These are phyloP conservation scores for Cyberlindnera sargentensis DNA, from an alignment of 805 yeast species.

Conservation along the genomic window DNA sequence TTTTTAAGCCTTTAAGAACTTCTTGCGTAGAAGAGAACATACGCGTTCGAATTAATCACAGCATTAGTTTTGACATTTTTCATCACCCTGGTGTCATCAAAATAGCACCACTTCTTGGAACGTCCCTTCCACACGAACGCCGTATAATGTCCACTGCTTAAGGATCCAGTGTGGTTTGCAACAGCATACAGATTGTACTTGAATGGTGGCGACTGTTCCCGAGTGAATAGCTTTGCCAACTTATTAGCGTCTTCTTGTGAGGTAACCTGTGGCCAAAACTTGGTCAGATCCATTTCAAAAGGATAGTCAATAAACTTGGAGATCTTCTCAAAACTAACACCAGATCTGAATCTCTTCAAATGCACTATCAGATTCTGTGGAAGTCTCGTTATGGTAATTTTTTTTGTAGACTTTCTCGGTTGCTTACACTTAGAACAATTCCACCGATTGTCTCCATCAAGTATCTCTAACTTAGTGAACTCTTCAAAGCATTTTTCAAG, in stretches of 20 bases:
- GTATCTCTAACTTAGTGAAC: slow-evolving; percentile 65
- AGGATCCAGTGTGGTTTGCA: slow-evolving; percentile 75
- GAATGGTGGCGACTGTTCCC: slow-evolving; percentile 81
- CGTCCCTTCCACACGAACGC: slow-evolving; percentile 63
- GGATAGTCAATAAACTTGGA: slow-evolving; percentile 65
- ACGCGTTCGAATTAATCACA: slow-evolving; percentile 70
- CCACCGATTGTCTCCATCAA: slow-evolving; percentile 82
- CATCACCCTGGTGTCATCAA: slow-evolving; percentile 71
- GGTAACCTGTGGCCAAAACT: slow-evolving; percentile 11
- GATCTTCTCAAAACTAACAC: slow-evolving; percentile 16
- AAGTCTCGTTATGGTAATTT: slow-evolving; percentile 63
- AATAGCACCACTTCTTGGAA: slow-evolving; percentile 59
- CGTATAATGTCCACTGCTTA: slow-evolving; percentile 87
- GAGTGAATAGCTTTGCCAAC: slow-evolving; percentile 43
- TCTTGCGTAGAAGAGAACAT: slow-evolving; percentile 71
- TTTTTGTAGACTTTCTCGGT: slow-evolving; percentile 59
- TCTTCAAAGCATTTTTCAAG: slow-evolving; percentile 61
- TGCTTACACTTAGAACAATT: slow-evolving; percentile 67
- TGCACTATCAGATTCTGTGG: slow-evolving; percentile 80
- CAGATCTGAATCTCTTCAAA: slow-evolving; percentile 68
- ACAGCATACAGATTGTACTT: slow-evolving; percentile 72
- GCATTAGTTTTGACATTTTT: slow-evolving; percentile 40
- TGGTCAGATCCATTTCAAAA: slow-evolving; percentile 45
- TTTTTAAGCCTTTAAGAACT: neutral
- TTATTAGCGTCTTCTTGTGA: slow-evolving; percentile 5